phyloP scores from a whole-genome alignment of 2,329 filamentous ascomycete genomes.

The Drechslera avenae region DNA sequence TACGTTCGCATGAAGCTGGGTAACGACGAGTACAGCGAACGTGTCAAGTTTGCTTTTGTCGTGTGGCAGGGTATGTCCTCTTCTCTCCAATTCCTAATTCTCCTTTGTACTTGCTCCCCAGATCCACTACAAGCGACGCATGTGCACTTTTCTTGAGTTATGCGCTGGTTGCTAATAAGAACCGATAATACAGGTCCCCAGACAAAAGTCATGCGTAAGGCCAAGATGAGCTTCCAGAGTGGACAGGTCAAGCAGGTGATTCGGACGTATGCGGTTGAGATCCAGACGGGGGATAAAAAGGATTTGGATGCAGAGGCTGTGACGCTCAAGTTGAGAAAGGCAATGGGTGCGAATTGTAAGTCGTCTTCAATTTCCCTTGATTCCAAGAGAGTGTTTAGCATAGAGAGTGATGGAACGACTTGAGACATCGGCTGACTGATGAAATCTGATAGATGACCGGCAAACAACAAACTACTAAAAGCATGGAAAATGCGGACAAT shows the following conservation, averaged over 20 bases:
- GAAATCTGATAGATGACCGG: conserved; percentile 20
- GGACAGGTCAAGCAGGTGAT: conserved; percentile 68
- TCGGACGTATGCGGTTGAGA: conserved; percentile 67
- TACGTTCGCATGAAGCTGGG: conserved; percentile 66
- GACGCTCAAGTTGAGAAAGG: conserved; percentile 65
- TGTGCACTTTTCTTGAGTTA: background rate
- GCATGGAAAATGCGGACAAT: background rate
- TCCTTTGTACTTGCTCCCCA: background rate
- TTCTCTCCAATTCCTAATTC: too few relatives aligned
- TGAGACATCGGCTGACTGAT: background rate
- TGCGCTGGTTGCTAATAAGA: too few relatives aligned
- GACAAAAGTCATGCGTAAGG: conserved; percentile 72
- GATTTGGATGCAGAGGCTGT: conserved; percentile 68
- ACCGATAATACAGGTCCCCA: conserved; percentile 40
- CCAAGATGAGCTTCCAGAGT: conserved; percentile 69
- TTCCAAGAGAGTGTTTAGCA: too few relatives aligned
- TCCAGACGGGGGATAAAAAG: conserved; percentile 64
- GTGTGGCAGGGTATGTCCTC: conserved; percentile 67
- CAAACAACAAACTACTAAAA: conserved; percentile 28
- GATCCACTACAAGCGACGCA: background rate
- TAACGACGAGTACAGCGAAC: conserved; percentile 71
- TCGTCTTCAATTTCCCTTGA: conserved; percentile 1
- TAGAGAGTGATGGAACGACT: too few relatives aligned
- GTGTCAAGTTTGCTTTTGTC: conserved; percentile 71
- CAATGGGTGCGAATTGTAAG: conserved; percentile 74